phyloP scores from a whole-genome alignment of 345 rosid species.

The Acer negundo region DNA sequence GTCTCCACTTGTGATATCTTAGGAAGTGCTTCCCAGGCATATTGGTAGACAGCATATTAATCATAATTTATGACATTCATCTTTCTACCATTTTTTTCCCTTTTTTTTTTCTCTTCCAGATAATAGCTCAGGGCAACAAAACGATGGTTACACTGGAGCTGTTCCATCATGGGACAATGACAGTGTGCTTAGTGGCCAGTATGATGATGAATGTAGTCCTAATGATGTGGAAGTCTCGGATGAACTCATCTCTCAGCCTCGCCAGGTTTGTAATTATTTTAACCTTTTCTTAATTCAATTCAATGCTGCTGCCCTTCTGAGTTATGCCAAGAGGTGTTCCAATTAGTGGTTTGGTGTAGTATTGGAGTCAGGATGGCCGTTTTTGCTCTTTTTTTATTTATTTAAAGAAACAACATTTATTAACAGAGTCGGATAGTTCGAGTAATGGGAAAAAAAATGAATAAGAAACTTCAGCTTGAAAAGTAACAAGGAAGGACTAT shows the following conservation, averaged over 20 bases:
- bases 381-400: not conserved
- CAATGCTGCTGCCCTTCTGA: constrained; percentile 16
- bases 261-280: not conserved
- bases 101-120: not conserved
- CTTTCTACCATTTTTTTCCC: not conserved
- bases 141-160: constrained; percentile 9
- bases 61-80: not conserved
- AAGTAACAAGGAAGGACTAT: not conserved
- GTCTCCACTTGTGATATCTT: not conserved
- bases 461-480: not conserved
- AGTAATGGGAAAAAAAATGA: not conserved
- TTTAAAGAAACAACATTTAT: not conserved
- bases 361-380: not conserved
- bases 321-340: not conserved
- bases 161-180: constrained; percentile 28
- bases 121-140: constrained; percentile 8
- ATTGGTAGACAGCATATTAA: not conserved
- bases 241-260: constrained; percentile 39
- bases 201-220: constrained; percentile 20
- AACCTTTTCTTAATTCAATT: not conserved
- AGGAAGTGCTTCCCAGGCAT: not conserved
- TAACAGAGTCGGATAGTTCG: not conserved
- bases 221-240: constrained; percentile 26
- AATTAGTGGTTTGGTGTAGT: not conserved
- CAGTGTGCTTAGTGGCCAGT: constrained; percentile 21